Percentiles rank a stretch among this genome's conserved stretches.
Evolutionary conservation across 305 asterid genomes (phyloP).

Genomic region (Fraxinus ornus): DNA sequence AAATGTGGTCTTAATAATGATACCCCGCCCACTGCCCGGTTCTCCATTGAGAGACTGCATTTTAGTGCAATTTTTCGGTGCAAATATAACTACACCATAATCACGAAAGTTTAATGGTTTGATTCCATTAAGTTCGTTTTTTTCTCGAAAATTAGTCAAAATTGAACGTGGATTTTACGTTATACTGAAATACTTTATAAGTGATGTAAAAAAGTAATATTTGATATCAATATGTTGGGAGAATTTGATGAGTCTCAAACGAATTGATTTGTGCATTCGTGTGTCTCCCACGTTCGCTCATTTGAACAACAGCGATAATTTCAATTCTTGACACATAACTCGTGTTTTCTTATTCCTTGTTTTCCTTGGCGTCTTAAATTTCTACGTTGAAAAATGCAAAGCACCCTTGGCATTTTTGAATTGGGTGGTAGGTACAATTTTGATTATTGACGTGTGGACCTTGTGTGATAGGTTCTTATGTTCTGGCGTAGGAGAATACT

Average conservation of each 20-base stretch:
- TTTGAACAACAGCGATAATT: neutral
- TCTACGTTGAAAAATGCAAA: neutral
- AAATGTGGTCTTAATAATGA: neutral
- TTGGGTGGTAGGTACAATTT: neutral
- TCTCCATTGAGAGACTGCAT: neutral
- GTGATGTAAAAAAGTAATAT: too few species aligned
- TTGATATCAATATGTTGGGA: too few species aligned
- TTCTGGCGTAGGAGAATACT: neutral
- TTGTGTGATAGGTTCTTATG: neutral
- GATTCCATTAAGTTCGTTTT: too few species aligned
- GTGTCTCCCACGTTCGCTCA: neutral
- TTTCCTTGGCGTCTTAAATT: neutral
- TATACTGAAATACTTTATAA: too few species aligned
- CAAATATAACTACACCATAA: too few species aligned
- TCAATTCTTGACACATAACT: neutral
- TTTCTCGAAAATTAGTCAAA: too few species aligned
- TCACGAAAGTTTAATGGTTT: too few species aligned
- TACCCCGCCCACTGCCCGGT: neutral
- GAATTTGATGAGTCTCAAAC: too few species aligned
- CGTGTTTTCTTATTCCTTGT: neutral
- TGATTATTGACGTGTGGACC: neutral
- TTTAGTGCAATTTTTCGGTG: neutral
- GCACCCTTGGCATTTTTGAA: neutral
- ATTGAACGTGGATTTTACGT: too few species aligned
- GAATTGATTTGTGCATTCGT: neutral